phyloP scores from a whole-genome alignment of 345 rosid species.

The Gossypium australe region DNA sequence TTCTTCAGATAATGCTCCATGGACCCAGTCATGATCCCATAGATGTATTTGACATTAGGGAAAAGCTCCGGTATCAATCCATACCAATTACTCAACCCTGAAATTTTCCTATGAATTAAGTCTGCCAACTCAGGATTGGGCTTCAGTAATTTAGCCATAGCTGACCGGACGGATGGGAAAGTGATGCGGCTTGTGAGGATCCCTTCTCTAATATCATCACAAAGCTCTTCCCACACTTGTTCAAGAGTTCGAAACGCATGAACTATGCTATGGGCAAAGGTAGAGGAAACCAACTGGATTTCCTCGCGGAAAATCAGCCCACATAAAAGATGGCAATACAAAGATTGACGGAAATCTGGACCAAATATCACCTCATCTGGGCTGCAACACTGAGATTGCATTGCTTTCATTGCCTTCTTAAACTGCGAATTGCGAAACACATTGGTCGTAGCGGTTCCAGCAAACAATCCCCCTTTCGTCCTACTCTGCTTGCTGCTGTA shows the following conservation, averaged over 20 bases:
- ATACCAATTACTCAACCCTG: conserved; percentile 78
- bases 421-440: conserved; percentile 53
- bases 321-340: conserved; percentile 92
- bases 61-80: conserved; percentile 80
- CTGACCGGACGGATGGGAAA: conserved; percentile 50
- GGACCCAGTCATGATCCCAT: conserved; percentile 98
- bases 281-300: conserved; percentile 61
- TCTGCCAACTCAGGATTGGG: conserved; percentile 75
- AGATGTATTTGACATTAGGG: conserved; percentile 81
- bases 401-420: conserved; percentile 54
- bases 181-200: conserved; percentile 48
- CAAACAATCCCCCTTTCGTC: conserved; percentile 71
- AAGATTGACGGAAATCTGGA: conserved; percentile 77
- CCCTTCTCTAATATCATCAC: conserved; percentile 57
- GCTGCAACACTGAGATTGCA: conserved; percentile 68
- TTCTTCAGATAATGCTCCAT: conserved; percentile 84
- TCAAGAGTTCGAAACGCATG: conserved; percentile 79
- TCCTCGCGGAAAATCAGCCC: conserved; percentile 73
- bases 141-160: conserved; percentile 64
- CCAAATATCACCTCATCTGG: conserved; percentile 94
- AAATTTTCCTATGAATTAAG: conserved; percentile 42
- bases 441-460: conserved; percentile 88
- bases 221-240: conserved; percentile 76
- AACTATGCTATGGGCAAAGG: conserved; percentile 83
- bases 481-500: conserved; percentile 67